Evolutionary conservation across 2,329 filamentous ascomycete genomes (phyloP), one percentile per base, ranked within the genome.

Genomic region (Stemphylium lycopersici): DNA sequence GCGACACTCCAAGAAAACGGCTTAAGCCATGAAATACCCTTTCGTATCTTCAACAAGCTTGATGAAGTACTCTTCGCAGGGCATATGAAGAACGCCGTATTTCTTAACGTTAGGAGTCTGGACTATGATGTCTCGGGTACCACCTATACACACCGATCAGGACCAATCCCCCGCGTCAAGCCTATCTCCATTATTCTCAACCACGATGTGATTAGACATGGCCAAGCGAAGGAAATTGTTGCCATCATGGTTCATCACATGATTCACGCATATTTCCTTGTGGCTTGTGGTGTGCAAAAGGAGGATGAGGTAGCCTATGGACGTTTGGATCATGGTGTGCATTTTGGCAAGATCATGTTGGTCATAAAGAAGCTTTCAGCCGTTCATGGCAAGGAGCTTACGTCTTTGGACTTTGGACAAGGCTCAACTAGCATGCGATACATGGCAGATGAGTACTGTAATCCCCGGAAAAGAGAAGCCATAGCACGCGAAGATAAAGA

Each of bases 241-340:
- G 75, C 73, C 13, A 66, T 60, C 5, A 58, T 78, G 36, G 71
- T 79, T 5, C 77, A 79, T 51, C 77, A 79, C 39, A 79, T 79
- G 77, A 77, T 79, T 32, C 77, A 79, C 44, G 77, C 76, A 12
- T 79, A 74, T 61, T 77, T 79, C 51, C 66, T 79, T 3, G 66
- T 78, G n/a, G 72, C 73, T 45, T 79, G 77, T 44, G 75, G 75
- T 7, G 67, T 70, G 2, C 69, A 74, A 48, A 59, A 67, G 12
- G 68, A 69, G 29, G 65, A 67, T 4, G 69, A 69, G 37, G 63
- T 62, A 0, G 65, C 55, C 20, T 77, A 77, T 32, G 72, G 70
- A 3, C 66, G 76, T 7, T 60, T 79, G 20, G 58, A 58, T 26
- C 76, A 79, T 52, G 73, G 69, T 1, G 48, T 73, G 3, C 73